Evolutionary conservation across 2,329 filamentous ascomycete species (phyloP), one percentile per base, ranked within the genome.

Genomic region (Thielaviopsis punctulata): DNA sequence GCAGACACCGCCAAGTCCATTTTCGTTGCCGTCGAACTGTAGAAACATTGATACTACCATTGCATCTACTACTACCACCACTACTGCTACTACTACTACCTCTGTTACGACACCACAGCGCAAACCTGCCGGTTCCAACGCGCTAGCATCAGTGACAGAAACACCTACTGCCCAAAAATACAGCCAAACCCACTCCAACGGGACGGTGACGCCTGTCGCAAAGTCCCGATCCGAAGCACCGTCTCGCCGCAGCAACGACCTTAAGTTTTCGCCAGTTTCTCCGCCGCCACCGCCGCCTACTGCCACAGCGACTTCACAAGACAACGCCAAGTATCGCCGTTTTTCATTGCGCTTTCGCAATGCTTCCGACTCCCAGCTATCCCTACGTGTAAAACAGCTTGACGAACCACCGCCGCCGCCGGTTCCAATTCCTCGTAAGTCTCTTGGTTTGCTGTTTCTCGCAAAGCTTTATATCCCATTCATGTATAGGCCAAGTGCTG

Each of bases 351-450:
- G 83, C 62, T 88, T 92, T 64, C 84, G 88, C 61, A 89, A 95
- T 75, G 89, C 87, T 56, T 95, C 89, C 8, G 90, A 96, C 68
- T 84, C 88, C 49, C 88, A 95, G 65, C 69, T 96, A 56, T 87
- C 86, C 10, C 71, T 80, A 25, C 77, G 79, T 63, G 82, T 83
- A 50, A 88, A 82, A 63, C 77, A 83, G 60, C 81, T 87, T 52
- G 69, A 71, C 55, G 69, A 73, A 60, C 73, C 69, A n/a, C 51
- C 53, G 59, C 66, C 71, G 21, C 78, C 73, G 60, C 80, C 72
- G 59, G 71, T 76, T 62, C 79, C 70, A 62, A 75, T 68, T 30
- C 56, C 55, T 67, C 75, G 71, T 79, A 77, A 58, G 66, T 19
- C 22, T 43, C 19, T 43, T 52, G 22, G 24, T 45, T 33, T n/a